Evolutionary conservation across 73 alveolate genomes (phyloP).

Genomic region (Stentor coeruleus): DNA sequence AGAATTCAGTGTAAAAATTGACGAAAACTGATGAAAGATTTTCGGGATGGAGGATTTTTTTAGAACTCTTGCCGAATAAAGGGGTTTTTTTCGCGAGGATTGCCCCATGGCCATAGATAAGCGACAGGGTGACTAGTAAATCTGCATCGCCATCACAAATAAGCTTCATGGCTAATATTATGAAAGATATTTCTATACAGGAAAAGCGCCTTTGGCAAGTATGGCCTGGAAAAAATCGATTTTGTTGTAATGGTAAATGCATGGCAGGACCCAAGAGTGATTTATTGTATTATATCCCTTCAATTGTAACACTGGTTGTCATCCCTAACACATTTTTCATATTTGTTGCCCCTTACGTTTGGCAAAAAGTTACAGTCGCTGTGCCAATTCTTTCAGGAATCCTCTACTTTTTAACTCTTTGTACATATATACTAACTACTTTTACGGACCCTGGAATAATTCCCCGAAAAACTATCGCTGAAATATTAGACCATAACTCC

Average conservation of each 20-base stretch:
- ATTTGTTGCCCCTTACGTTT: not conserved
- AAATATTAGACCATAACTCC: conserved; percentile 8
- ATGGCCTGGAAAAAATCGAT: conserved; percentile 26
- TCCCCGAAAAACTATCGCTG: not conserved
- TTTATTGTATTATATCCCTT: not conserved
- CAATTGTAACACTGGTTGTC: not conserved
- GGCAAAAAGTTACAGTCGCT: too few relatives aligned
- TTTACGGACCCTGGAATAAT: conserved; percentile 22
- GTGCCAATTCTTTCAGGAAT: not conserved
- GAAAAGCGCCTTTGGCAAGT: not conserved
- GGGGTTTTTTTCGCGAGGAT: too few relatives aligned
- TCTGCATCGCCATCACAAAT: too few relatives aligned
- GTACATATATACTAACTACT: not conserved
- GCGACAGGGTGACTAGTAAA: too few relatives aligned
- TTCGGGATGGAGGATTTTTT: too few relatives aligned
- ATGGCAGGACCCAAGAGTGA: conserved; percentile 10
- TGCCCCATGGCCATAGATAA: too few relatives aligned
- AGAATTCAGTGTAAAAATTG: too few relatives aligned
- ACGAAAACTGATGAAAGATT: too few relatives aligned
- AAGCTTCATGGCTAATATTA: too few relatives aligned
- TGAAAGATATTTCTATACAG: too few relatives aligned
- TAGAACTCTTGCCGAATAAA: too few relatives aligned
- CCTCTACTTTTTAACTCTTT: not conserved
- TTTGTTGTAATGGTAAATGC: conserved; percentile 2
- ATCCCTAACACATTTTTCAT: not conserved